Percentiles rank a stretch among this genome's conserved stretches.
phyloP scores from a whole-genome alignment of 2,329 filamentous ascomycete species.

The Phyllosticta citriasiana region DNA sequence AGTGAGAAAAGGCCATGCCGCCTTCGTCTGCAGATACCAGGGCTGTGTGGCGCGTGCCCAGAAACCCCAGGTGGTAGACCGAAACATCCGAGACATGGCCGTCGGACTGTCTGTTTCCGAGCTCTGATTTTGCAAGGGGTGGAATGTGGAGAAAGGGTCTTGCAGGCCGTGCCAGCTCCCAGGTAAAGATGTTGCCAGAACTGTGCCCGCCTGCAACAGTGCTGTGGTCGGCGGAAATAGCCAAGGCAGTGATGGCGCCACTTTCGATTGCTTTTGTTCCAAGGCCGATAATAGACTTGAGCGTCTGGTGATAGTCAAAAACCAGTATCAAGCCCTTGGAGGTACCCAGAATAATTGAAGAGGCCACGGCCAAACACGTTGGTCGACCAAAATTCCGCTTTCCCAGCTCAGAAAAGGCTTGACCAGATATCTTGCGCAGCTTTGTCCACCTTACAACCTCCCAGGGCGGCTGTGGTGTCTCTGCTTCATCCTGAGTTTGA shows the following conservation, averaged over 20 bases:
- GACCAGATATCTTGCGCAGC: conserved; percentile 75
- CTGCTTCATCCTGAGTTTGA: conserved; percentile 48
- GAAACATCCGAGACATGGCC: conserved; percentile 71
- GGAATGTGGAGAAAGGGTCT: conserved; percentile 82
- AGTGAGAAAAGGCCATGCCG: conserved; percentile 96
- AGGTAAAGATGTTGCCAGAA: conserved; percentile 88
- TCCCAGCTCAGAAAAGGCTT: conserved; percentile 86
- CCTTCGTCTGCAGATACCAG: conserved; percentile 88
- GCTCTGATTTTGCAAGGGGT: conserved; percentile 57
- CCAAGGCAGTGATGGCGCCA: conserved; percentile 75
- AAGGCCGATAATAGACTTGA: conserved; percentile 87
- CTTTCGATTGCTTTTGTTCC: conserved; percentile 92
- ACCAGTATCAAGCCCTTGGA: conserved; percentile 89
- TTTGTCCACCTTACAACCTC: conserved; percentile 96
- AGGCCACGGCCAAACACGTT: conserved; percentile 80
- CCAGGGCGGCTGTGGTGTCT: conserved; percentile 75
- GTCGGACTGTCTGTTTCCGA: conserved; percentile 59
- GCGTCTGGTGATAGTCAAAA: conserved; percentile 93
- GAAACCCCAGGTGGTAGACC: conserved; percentile 85
- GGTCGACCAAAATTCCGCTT: conserved; percentile 87
- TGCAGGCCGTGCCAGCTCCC: conserved; percentile 77
- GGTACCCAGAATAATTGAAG: conserved; percentile 81
- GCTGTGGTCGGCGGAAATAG: conserved; percentile 86
- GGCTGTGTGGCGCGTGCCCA: conserved; percentile 87
- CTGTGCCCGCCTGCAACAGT: conserved; percentile 86